Evolutionary conservation across 495 filamentous ascomycete genomes (phyloP), one percentile per base, ranked within the genome.

Genomic region (Melanomma pulvis-pyrius): DNA sequence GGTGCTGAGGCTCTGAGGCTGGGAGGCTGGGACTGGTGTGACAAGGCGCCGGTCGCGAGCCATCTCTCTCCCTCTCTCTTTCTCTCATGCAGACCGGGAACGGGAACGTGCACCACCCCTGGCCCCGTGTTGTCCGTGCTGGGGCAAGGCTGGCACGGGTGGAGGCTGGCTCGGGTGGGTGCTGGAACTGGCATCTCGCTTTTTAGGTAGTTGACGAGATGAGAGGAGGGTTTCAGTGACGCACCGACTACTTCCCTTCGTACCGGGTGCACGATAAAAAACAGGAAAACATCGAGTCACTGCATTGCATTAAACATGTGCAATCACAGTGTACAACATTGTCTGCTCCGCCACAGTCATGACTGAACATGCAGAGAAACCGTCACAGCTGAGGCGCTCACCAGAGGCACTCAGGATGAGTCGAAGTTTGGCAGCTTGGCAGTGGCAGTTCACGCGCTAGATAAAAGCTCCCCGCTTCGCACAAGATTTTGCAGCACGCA

Each of bases 391-490:
- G 30, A 39, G 48, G 28, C 48, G 48, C n/a, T n/a, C 13, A 61
- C 46, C 46, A 53, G n/a, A n/a, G 25, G 39, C n/a, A 52, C 6
- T 60, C 56, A 59, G 46, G 28, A 61, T 61, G 59, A 61, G 59
- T 61, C 59, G 59, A 61, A 50, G 29, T 36, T 7, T 34, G 32
- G 7, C 6, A 17, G 12, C 49, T 52, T 32, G 52, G 28, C 52
- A 25, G 25, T 8, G 8, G 47, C 12, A 22, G 47, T 8, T 24
- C 9, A 30, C 6, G 17, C 53, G 34, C 53, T 57, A 57, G 53
- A 21, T 48, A 58, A 59, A 61, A 41, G 41, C 47, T 54, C 32
- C 15, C 22, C 36, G 21, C 29, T 47, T 28, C 44, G 62, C 62
- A 65, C 62, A 59, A 17, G 21, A 50, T 65, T 65, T 36, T 49